Conservation (phyloP, 2,329 filamentous ascomycete genomes). For the Colletotrichum tamarilloi region DNA sequence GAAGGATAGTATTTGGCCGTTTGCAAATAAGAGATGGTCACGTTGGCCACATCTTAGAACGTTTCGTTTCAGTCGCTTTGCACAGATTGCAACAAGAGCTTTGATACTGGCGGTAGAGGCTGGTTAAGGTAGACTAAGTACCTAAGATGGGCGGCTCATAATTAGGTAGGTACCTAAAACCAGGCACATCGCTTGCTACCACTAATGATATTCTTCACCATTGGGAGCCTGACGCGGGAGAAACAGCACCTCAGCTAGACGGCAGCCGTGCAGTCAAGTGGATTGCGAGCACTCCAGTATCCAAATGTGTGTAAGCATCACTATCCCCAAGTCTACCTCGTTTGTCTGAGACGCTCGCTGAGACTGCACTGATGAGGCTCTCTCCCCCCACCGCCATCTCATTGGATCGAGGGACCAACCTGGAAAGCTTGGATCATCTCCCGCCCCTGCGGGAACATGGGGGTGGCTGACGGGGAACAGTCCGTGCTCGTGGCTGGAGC, state of each 20-base stretch:
- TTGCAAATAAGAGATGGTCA: not conserved
- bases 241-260: not conserved
- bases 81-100: not conserved
- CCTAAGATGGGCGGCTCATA: too few relatives aligned
- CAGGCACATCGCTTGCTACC: not conserved
- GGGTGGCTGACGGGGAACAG: conserved; percentile 21
- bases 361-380: not conserved
- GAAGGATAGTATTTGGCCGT: not conserved
- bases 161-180: not conserved
- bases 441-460: conserved; percentile 21
- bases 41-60: not conserved
- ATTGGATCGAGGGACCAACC: not conserved
- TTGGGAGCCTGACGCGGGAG: not conserved
- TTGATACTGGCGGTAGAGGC: not conserved
- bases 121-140: too few relatives aligned
- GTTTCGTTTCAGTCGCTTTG: not conserved
- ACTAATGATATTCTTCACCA: not conserved
- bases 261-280: not conserved
- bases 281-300: not conserved
- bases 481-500: conserved; percentile 17
- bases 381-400: conserved; percentile 5
- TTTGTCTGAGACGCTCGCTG: not conserved
- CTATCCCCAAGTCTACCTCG: not conserved
- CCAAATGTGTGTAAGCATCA: not conserved
- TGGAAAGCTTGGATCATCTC: conserved; percentile 24